A percentile compares a stretch with the other conserved stretches of the same genome.
These are phyloP conservation scores for Xylaria sp. DNA, from an alignment of 2,329 filamentous ascomycete genomes.

Conservation along the genomic window DNA sequence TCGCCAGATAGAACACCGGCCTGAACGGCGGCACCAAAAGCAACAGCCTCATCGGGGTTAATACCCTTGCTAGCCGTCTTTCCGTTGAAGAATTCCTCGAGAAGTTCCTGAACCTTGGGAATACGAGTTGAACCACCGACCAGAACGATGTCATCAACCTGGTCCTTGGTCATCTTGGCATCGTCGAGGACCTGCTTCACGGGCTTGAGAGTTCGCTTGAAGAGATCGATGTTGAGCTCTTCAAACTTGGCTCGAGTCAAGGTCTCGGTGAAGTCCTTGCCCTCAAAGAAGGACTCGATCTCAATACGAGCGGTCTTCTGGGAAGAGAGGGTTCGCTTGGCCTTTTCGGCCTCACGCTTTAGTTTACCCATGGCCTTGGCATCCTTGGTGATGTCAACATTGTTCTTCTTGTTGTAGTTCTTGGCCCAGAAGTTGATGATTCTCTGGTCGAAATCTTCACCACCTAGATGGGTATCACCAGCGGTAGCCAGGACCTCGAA, in stretches of 20 bases:
- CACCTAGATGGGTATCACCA: slow-evolving; percentile 96
- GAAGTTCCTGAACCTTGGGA: slow-evolving; percentile 92
- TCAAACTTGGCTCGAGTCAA: slow-evolving; percentile 99
- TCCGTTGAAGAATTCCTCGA: slow-evolving; percentile 94
- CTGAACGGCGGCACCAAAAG: slow-evolving; percentile 96
- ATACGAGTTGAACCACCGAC: slow-evolving; percentile 99
- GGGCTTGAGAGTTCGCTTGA: slow-evolving; percentile 99
- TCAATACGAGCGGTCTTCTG: slow-evolving; percentile 94
- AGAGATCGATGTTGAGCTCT: slow-evolving; percentile 98
- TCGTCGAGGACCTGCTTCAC: slow-evolving; percentile 99
- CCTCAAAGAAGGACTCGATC: slow-evolving; percentile 96
- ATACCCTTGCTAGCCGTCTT: slow-evolving; percentile 99
- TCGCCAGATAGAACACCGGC: slow-evolving; percentile 94
- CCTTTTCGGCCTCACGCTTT: slow-evolving; percentile 99
- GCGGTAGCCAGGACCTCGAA: slow-evolving; percentile 95
- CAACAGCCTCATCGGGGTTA: slow-evolving; percentile 99
- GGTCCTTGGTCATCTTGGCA: slow-evolving; percentile 94
- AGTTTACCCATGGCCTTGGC: slow-evolving; percentile 99
- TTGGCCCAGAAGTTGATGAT: slow-evolving; percentile 97
- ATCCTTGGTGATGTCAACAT: slow-evolving; percentile 91
- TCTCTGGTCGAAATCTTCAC: slow-evolving; percentile 98
- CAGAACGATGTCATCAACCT: slow-evolving; percentile 95
- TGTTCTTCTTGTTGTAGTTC: slow-evolving; percentile 98
- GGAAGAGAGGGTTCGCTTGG: slow-evolving; percentile 96
- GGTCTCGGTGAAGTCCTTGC: slow-evolving; percentile 98